Conservation (phyloP, 306 rosid species). For the Prosopis cineraria region DNA sequence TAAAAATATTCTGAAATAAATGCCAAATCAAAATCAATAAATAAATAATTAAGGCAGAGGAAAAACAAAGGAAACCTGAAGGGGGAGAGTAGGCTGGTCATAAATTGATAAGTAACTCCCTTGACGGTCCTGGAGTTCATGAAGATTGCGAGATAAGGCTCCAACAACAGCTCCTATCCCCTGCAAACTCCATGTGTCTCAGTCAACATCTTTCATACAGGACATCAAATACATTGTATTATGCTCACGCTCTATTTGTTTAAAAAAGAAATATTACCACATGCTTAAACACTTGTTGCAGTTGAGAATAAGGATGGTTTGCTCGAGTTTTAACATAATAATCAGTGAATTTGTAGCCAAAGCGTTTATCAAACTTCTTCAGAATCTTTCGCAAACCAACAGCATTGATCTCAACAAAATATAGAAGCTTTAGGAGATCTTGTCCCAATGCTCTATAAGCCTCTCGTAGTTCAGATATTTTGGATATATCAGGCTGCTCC, state of each 20-base stretch:
- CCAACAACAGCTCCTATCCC: constrained; percentile 99
- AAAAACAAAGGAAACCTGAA: constrained; percentile 64
- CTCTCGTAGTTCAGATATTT: constrained; percentile 72
- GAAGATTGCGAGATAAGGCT: constrained; percentile 97
- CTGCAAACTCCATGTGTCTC: constrained; percentile 48
- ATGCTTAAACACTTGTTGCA: constrained; percentile 99
- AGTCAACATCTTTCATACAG: constrained; percentile 34
- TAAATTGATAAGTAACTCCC: constrained; percentile 97
- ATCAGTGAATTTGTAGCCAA: constrained; percentile 88
- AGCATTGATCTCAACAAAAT: constrained; percentile 90
- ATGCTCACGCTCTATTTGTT: constrained; percentile 16
- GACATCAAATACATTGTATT: constrained; percentile 8
- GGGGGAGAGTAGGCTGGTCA: constrained; percentile 82
- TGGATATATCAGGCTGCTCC: constrained; percentile 78
- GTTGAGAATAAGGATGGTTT: constrained; percentile 97
- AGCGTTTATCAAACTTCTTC: constrained; percentile 97
- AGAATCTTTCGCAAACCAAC: constrained; percentile 96
- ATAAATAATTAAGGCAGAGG: constrained; percentile 25
- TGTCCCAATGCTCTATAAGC: constrained; percentile 80
- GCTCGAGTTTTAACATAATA: constrained; percentile 96
- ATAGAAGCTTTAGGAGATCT: constrained; percentile 85
- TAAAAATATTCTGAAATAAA: constrained; percentile 13
- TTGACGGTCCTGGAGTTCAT: constrained; percentile 94
- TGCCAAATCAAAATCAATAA: constrained; percentile 10
- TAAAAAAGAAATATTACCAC: constrained; percentile 72